A percentile compares a stretch with the other conserved stretches of the same genome.
These are phyloP conservation scores for Hyphopichia homilentoma DNA, from an alignment of 805 yeast genomes.

Conservation along the genomic window DNA sequence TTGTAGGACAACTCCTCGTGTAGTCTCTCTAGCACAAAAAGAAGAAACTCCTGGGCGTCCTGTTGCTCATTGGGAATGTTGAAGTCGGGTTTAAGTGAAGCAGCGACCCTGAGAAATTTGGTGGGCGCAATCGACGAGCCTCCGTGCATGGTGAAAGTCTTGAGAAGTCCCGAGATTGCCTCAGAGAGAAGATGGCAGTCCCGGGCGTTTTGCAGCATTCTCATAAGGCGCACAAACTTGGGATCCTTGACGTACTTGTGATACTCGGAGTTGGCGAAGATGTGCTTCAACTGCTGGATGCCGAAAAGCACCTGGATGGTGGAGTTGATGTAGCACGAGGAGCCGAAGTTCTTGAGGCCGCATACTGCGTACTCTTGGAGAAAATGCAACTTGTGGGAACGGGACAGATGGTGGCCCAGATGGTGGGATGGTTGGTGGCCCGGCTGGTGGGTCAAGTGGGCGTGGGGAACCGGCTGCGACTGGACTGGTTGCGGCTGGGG, in stretches of 20 bases:
- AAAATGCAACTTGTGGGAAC: conserved; percentile 11
- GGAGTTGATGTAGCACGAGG: conserved; percentile 74
- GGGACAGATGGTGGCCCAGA: conserved; percentile 3
- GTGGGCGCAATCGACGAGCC: conserved; percentile 63
- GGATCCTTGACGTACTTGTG: conserved; percentile 39
- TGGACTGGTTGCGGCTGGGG: too few species aligned
- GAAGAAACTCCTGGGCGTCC: conserved; percentile 74
- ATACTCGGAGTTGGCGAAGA: conserved; percentile 46
- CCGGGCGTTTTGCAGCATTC: conserved; percentile 12
- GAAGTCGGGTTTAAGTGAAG: conserved; percentile 59
- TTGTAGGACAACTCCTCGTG: conserved; percentile 58
- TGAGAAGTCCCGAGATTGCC: conserved; percentile 52
- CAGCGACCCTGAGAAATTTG: conserved; percentile 52
- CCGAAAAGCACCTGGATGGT: conserved; percentile 70
- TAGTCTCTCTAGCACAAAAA: conserved; percentile 60
- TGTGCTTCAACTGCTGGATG: conserved; percentile 42
- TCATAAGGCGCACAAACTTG: conserved; percentile 20
- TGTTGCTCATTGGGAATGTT: conserved; percentile 73
- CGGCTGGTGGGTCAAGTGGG: conserved; percentile 3
- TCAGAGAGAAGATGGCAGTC: conserved; percentile 37
- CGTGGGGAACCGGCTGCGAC: conserved; percentile 1
- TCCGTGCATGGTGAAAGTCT: conserved; percentile 56
- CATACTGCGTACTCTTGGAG: conserved; percentile 48
- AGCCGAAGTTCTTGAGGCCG: conserved; percentile 65
- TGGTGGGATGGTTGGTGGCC: conserved; percentile 1